Conservation (phyloP, 495 filamentous ascomycete genomes). For the Aspergillus avenaceus region DNA sequence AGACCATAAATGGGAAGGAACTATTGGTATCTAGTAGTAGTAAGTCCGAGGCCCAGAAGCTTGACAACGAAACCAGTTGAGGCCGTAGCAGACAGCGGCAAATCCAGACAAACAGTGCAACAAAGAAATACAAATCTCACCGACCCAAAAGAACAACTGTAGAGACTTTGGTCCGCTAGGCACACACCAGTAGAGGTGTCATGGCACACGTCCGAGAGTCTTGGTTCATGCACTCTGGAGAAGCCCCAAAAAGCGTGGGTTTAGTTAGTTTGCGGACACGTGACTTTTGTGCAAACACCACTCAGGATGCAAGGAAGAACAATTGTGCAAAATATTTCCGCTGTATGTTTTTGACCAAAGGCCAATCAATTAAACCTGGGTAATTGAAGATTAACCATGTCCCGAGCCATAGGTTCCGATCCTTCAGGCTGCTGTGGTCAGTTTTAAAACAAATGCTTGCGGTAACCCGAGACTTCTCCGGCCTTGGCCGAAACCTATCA, state of each 20-base stretch:
- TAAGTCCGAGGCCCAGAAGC: neutral
- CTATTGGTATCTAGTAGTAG: neutral
- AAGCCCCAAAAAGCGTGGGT: slow-evolving; percentile 20
- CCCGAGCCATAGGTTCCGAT: no score
- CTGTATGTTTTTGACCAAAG: neutral
- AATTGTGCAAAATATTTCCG: no score
- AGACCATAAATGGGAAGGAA: neutral
- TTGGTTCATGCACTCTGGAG: slow-evolving; percentile 12
- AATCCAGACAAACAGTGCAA: slow-evolving; percentile 2
- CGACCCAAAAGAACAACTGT: slow-evolving; percentile 1
- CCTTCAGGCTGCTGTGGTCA: neutral
- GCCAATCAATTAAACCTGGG: neutral
- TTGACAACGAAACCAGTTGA: neutral
- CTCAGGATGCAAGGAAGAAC: no score
- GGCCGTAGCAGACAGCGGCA: slow-evolving; percentile 1
- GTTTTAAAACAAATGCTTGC: neutral
- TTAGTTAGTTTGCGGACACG: slow-evolving; percentile 18
- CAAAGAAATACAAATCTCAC: neutral
- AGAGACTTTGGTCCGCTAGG: slow-evolving; percentile 5
- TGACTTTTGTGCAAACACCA: slow-evolving; percentile 9
- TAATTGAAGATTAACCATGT: neutral
- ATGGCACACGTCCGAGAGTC: slow-evolving; percentile 13
- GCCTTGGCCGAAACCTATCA: slow-evolving; percentile 2
- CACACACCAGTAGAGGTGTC: slow-evolving; percentile 11
- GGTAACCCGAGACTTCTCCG: slow-evolving; percentile 4